phyloP scores from a whole-genome alignment of 768 basidiomycete genomes.

The Galerina marginata region DNA sequence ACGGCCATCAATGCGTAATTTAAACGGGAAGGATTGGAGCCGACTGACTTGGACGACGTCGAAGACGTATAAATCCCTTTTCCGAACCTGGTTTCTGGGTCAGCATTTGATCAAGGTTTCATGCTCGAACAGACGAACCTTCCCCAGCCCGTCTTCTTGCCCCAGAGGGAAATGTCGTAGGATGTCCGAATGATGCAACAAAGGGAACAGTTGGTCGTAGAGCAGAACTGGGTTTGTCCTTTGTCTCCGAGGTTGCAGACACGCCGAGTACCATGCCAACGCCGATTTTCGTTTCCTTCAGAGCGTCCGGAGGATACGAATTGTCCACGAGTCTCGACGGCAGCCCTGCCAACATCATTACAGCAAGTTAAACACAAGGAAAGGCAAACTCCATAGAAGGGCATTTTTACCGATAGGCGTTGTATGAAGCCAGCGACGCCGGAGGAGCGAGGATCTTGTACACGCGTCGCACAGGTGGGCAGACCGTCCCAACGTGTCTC shows the following conservation, averaged over 20 bases:
- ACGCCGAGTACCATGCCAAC: slow-evolving; percentile 77
- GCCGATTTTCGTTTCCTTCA: slow-evolving; percentile 72
- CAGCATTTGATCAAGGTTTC: neutral
- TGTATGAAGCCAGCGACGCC: slow-evolving; percentile 57
- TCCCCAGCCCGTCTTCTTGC: slow-evolving; percentile 77
- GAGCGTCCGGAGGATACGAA: slow-evolving; percentile 59
- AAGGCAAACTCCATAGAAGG: neutral
- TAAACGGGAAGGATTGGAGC: neutral
- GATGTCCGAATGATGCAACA: slow-evolving; percentile 70
- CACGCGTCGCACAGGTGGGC: slow-evolving; percentile 62
- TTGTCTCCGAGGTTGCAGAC: slow-evolving; percentile 69
- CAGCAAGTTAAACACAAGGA: neutral
- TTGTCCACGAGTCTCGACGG: slow-evolving; percentile 64
- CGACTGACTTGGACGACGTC: slow-evolving; percentile 72
- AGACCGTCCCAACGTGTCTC: slow-evolving; percentile 59
- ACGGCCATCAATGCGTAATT: neutral
- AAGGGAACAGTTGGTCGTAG: slow-evolving; percentile 61
- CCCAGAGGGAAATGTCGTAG: slow-evolving; percentile 65
- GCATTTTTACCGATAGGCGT: slow-evolving; percentile 59
- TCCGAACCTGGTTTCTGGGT: slow-evolving; percentile 56
- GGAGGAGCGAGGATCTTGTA: slow-evolving; percentile 67
- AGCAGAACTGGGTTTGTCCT: slow-evolving; percentile 59
- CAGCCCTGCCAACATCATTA: slow-evolving; percentile 39
- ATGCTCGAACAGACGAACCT: slow-evolving; percentile 44
- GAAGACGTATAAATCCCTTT: slow-evolving; percentile 76